These are phyloP conservation scores for Suillus placidus DNA, from an alignment of 768 basidiomycete genomes.

Conservation along the genomic window DNA sequence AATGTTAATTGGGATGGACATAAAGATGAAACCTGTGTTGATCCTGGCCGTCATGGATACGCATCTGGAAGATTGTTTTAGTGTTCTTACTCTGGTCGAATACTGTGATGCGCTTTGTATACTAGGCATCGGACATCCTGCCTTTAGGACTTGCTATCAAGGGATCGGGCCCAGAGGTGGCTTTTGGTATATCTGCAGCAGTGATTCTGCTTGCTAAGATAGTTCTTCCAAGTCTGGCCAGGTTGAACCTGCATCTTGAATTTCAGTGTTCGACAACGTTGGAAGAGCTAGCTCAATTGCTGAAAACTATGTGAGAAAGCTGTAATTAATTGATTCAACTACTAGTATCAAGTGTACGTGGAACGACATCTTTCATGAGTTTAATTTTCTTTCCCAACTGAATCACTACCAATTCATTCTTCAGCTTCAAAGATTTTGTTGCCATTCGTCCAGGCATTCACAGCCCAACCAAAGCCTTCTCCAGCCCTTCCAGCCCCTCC, in stretches of 20 bases:
- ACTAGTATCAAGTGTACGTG: too few relatives aligned
- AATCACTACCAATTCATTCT: background rate
- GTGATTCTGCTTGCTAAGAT: background rate
- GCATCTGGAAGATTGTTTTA: background rate
- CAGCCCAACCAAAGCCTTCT: conserved; percentile 44
- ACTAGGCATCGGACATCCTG: background rate
- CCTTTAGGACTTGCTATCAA: background rate
- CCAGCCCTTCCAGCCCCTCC: conserved; percentile 56
- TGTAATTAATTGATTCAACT: background rate
- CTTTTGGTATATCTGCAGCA: background rate
- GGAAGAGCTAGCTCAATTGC: background rate
- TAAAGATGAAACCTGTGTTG: background rate
- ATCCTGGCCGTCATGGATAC: background rate
- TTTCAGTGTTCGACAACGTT: background rate
- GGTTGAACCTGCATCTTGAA: background rate
- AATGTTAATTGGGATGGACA: background rate
- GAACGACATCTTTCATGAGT: background rate
- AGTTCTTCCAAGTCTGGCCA: background rate
- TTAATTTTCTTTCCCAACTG: background rate
- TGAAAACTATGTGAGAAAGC: background rate
- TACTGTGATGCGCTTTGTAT: background rate
- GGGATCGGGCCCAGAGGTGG: background rate
- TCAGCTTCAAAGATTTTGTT: background rate
- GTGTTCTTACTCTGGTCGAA: background rate
- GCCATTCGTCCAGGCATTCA: conserved; percentile 14